Evolutionary conservation across 108 stramenopile species (phyloP), one percentile per base, ranked within the genome.

Genomic region (Skeletonema marinoi): DNA sequence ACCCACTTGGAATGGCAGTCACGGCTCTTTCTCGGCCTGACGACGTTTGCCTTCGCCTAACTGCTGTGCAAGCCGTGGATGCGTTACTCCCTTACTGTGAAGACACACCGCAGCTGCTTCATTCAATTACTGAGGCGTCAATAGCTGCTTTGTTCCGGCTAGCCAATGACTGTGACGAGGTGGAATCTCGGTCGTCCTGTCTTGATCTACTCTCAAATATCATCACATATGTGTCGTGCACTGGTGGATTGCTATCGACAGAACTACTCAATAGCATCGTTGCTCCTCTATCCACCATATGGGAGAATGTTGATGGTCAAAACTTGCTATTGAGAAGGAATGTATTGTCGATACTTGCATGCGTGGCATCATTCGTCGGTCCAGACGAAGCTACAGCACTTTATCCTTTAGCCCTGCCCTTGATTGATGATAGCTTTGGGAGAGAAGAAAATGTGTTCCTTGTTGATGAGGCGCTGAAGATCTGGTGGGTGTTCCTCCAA

Each of bases 381-480:
- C 42, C 78, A 9, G 54, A 78, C 32, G 66, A 75, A 32, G 36
- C 67, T 19, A n/a, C 68, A 10, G 33, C 73, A 32, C 61, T 85
- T 35, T 66, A 82, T 60, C 85, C 80, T 1, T 61, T 82, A 16
- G 81, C 81, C 21, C 51, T 85, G 65, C 81, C 81, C 6, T 69
- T 85, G 77, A 75, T 85, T 17, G 85, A 85, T 70, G 72, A 80
- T 63, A 63, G 62, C 58, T 74, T 82, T 56, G 75, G 31, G 48
- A 63, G 48, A 32, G 71, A 82, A 6, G 85, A 82, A 13, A 70
- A 78, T 48, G 33, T 70, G 14, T 85, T 78, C 62, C 77, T 85
- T 11, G 66, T 80, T 6, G 72, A 78, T 30, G 85, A 82, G 13
- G 79, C 81, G 0, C 54, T 85, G 50, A 50, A 21, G 12, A 30